Percentiles rank a stretch among this genome's conserved stretches.
phyloP scores from a whole-genome alignment of 805 yeast genomes.

The Kodamaea laetipori region DNA sequence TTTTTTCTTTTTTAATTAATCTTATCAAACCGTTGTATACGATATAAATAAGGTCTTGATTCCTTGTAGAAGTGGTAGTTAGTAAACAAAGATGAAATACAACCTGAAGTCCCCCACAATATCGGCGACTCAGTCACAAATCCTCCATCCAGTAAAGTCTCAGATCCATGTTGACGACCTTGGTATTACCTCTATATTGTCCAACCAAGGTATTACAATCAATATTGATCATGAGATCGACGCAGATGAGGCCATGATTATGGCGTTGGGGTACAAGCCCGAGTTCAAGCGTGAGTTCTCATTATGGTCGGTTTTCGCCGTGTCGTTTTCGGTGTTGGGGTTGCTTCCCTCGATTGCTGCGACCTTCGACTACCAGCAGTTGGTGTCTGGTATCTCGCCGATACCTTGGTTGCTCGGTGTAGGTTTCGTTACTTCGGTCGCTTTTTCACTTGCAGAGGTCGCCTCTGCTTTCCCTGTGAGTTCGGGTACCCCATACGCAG shows the following conservation, averaged over 20 bases:
- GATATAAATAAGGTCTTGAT: neutral
- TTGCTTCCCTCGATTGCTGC: constrained; percentile 67
- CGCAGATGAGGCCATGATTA: constrained; percentile 53
- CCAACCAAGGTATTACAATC: constrained; percentile 39
- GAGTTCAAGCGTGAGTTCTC: constrained; percentile 63
- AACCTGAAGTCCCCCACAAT: constrained; percentile 1
- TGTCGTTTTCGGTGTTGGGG: constrained; percentile 65
- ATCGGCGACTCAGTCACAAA: neutral
- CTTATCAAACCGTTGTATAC: neutral
- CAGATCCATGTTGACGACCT: constrained; percentile 39
- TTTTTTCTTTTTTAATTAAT: no score
- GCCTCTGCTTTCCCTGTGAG: constrained; percentile 68
- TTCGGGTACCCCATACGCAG: constrained; percentile 71
- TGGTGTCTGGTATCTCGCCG: constrained; percentile 64
- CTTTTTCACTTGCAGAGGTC: constrained; percentile 64
- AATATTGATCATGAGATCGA: constrained; percentile 51
- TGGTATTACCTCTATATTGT: constrained; percentile 38
- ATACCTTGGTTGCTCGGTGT: constrained; percentile 61
- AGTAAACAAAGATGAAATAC: constrained; percentile 1
- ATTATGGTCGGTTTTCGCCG: constrained; percentile 58
- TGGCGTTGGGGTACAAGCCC: constrained; percentile 63
- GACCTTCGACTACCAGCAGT: constrained; percentile 59
- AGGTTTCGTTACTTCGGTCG: constrained; percentile 57
- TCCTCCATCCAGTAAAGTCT: constrained; percentile 20
- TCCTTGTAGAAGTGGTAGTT: neutral